Conservation (phyloP, 345 rosid species). For the Stellera chamaejasme region DNA sequence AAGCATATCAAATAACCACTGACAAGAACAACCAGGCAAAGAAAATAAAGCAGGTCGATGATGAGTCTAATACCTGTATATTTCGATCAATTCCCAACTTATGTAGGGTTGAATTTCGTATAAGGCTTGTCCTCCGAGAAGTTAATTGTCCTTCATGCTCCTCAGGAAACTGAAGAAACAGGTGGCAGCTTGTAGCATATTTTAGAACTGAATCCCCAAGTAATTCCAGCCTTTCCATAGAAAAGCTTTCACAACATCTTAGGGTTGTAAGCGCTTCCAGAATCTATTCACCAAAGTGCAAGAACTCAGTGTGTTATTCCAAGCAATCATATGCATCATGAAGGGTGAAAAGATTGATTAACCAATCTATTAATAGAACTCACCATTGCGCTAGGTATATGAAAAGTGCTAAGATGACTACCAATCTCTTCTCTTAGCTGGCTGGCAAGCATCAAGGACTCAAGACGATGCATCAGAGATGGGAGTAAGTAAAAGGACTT, state of each 20-base stretch:
- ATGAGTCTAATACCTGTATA: constrained; percentile 46
- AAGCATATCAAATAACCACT: background rate
- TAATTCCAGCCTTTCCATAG: constrained; percentile 92
- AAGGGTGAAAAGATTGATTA: constrained; percentile 3
- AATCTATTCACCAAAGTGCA: constrained; percentile 32
- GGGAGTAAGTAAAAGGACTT: constrained; percentile 72
- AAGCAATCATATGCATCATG: constrained; percentile 4
- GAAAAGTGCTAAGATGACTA: constrained; percentile 29
- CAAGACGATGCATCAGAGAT: constrained; percentile 74
- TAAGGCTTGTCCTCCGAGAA: constrained; percentile 25
- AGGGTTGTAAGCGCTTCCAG: constrained; percentile 75
- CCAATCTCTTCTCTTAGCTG: constrained; percentile 83
- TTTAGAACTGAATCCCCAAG: constrained; percentile 95
- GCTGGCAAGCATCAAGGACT: constrained; percentile 78
- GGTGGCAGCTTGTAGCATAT: constrained; percentile 66
- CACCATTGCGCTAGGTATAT: constrained; percentile 59
- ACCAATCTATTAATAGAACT: constrained; percentile 13
- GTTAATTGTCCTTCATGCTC: constrained; percentile 72
- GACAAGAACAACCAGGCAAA: background rate
- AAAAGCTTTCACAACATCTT: constrained; percentile 64
- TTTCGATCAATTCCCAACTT: constrained; percentile 45
- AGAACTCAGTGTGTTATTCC: constrained; percentile 2
- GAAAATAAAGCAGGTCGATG: background rate
- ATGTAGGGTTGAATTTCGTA: constrained; percentile 66
- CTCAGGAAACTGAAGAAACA: constrained; percentile 55